Percentiles rank a stretch among this genome's conserved stretches.
phyloP scores from a whole-genome alignment of 2,329 filamentous ascomycete species.

The Plectosphaerella sp. region DNA sequence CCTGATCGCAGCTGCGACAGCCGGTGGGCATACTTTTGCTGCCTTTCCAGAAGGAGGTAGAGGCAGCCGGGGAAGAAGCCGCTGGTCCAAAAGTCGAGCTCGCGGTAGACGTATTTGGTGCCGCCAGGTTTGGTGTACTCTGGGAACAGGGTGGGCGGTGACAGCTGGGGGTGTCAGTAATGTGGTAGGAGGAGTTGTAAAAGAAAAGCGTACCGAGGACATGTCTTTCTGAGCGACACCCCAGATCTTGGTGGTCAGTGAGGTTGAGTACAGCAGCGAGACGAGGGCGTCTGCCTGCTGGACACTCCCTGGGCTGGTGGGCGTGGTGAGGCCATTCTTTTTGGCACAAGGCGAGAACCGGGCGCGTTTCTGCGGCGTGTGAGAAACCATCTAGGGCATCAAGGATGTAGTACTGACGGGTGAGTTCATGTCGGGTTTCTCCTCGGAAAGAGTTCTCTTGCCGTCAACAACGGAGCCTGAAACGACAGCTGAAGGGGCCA shows the following conservation, averaged over 20 bases:
- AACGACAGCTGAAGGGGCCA: no score
- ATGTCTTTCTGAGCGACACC: conserved; percentile 7
- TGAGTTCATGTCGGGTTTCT: no score
- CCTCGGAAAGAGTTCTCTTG: no score
- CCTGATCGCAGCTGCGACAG: neutral
- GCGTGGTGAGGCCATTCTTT: neutral
- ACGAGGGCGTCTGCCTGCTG: neutral
- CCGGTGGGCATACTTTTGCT: conserved; percentile 18
- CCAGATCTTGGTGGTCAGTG: conserved; percentile 7
- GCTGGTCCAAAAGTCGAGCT: conserved; percentile 40
- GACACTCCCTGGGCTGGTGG: neutral
- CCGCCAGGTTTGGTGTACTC: conserved; percentile 32
- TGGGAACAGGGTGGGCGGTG: conserved; percentile 21
- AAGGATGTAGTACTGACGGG: no score
- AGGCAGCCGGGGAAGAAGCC: conserved; percentile 43
- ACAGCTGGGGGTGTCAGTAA: neutral
- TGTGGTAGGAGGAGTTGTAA: neutral
- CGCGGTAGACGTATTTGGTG: conserved; percentile 31
- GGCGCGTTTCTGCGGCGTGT: neutral
- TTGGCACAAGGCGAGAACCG: neutral
- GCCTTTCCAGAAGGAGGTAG: conserved; percentile 32
- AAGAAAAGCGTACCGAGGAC: conserved; percentile 4
- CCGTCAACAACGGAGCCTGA: no score
- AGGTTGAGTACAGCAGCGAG: conserved; percentile 3
- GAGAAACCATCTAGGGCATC: no score